A percentile compares a stretch with the other conserved stretches of the same genome.
These are phyloP conservation scores for Dendryphion nanum DNA, from an alignment of 2,329 filamentous ascomycete species.

Conservation along the genomic window DNA sequence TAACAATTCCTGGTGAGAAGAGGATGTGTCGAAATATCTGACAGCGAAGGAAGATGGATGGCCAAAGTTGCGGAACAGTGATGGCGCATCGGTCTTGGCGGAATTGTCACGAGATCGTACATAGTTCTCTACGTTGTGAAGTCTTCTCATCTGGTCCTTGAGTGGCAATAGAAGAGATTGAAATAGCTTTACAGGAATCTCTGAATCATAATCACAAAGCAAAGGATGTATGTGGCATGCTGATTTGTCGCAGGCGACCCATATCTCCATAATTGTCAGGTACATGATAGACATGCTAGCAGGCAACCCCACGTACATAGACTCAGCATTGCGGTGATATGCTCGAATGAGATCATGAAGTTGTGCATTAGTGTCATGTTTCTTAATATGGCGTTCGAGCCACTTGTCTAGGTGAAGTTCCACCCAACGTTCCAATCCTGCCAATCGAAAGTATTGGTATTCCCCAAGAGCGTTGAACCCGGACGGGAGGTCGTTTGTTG, in stretches of 20 bases:
- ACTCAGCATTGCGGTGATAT: conserved; percentile 13
- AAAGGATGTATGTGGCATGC: conserved; percentile 41
- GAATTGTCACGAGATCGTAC: conserved; percentile 32
- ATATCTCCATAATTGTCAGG: conserved; percentile 57
- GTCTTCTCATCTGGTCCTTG: conserved; percentile 47
- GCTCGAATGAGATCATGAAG: conserved; percentile 11
- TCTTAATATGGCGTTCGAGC: conserved; percentile 26
- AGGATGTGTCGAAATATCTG: conserved; percentile 49
- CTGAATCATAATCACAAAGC: conserved; percentile 48
- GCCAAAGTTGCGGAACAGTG: conserved; percentile 34
- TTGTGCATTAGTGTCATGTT: conserved; percentile 20
- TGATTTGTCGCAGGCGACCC: conserved; percentile 56
- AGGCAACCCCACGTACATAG: conserved; percentile 42
- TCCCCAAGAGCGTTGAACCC: conserved; percentile 2
- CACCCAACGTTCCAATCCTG: conserved; percentile 53
- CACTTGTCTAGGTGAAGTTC: conserved; percentile 39
- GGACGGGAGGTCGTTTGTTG: conserved; percentile 7
- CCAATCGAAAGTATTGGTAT: conserved; percentile 25
- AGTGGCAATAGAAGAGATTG: conserved; percentile 48
- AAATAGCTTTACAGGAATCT: conserved; percentile 42
- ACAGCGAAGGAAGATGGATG: conserved; percentile 45
- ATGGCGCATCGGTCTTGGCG: conserved; percentile 25
- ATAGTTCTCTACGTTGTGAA: conserved; percentile 50
- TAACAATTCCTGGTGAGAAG: conserved; percentile 38
- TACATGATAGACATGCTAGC: conserved; percentile 55